Evolutionary conservation across 495 filamentous ascomycete species (phyloP).

Genomic region (Xylaria bambusicola): DNA sequence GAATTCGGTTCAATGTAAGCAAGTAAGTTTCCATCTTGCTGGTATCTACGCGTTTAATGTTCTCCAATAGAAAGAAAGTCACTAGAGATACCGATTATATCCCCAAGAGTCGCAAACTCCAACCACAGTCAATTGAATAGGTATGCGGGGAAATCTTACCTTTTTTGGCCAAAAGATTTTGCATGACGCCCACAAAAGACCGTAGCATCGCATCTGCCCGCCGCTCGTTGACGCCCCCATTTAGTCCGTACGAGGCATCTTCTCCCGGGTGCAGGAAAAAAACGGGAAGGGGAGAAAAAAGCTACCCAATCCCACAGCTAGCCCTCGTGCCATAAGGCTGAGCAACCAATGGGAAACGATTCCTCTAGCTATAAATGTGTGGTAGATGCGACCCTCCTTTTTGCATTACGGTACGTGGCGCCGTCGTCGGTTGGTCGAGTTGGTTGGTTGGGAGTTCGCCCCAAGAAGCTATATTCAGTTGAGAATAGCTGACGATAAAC

Average conservation of each 20-base stretch:
- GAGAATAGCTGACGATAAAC: slow-evolving; percentile 8
- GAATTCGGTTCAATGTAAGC: too few species aligned
- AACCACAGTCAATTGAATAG: background rate
- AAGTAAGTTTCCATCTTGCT: background rate
- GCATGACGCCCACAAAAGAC: background rate
- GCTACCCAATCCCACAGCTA: background rate
- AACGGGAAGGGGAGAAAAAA: too few species aligned
- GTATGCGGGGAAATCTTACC: background rate
- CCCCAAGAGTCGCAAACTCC: slow-evolving; percentile 12
- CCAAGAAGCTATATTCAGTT: slow-evolving; percentile 12
- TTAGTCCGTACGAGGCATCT: background rate
- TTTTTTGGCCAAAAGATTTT: background rate
- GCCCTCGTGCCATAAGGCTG: slow-evolving; percentile 9
- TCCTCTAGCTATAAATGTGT: background rate
- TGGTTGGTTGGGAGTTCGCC: slow-evolving; percentile 2
- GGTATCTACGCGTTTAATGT: background rate
- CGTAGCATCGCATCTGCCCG: slow-evolving; percentile 8
- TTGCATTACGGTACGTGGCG: slow-evolving; percentile 18
- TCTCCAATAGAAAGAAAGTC: background rate
- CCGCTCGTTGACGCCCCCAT: background rate
- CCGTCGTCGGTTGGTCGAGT: too few species aligned
- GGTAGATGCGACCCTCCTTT: slow-evolving; percentile 17
- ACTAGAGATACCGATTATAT: background rate
- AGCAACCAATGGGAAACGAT: slow-evolving; percentile 8
- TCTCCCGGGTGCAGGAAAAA: too few species aligned